Evolutionary conservation across 1,284 basidiomycete genomes (phyloP).

Genomic region (Boletus albobrunnescens): DNA sequence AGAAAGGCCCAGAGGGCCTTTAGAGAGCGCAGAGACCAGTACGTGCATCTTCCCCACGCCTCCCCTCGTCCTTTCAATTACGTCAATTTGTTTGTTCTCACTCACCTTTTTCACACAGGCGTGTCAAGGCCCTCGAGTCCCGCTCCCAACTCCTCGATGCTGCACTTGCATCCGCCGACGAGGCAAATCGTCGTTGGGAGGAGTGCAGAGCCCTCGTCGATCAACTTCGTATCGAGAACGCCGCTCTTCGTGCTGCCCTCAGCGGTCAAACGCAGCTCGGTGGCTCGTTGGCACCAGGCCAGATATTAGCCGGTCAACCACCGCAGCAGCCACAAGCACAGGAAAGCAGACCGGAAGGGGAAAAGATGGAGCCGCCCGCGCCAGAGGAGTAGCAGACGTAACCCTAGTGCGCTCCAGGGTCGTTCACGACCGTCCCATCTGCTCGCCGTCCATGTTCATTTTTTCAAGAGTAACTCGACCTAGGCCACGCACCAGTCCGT

Average conservation of each 20-base stretch:
- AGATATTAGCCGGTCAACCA: slow-evolving; percentile 23
- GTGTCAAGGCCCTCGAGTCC: slow-evolving; percentile 78
- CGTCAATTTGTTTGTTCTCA: not conserved
- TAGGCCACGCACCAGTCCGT: slow-evolving; percentile 19
- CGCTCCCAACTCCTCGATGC: slow-evolving; percentile 78
- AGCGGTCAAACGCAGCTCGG: slow-evolving; percentile 38
- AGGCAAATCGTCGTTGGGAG: slow-evolving; percentile 81
- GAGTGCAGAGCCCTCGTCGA: slow-evolving; percentile 79
- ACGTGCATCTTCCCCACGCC: slow-evolving; percentile 26
- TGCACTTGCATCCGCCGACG: slow-evolving; percentile 76
- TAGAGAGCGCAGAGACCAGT: slow-evolving; percentile 80
- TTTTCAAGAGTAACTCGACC: slow-evolving; percentile 6
- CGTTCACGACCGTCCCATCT: not conserved
- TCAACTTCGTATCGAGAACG: slow-evolving; percentile 76
- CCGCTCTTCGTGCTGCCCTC: slow-evolving; percentile 52
- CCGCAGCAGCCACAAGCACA: slow-evolving; percentile 25
- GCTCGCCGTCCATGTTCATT: slow-evolving; percentile 3
- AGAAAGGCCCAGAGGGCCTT: slow-evolving; percentile 83
- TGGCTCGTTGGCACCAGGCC: slow-evolving; percentile 24
- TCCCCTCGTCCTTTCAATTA: not conserved
- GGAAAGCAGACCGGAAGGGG: slow-evolving; percentile 27
- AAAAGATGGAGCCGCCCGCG: slow-evolving; percentile 26
- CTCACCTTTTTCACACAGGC: slow-evolving; percentile 43
- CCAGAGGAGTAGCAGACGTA: slow-evolving; percentile 21
- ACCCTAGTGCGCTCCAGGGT: not conserved